Base-by-base conservation (phyloP, 176 grass and related monocot genomes). In the Pontederia crassipes region DNA sequence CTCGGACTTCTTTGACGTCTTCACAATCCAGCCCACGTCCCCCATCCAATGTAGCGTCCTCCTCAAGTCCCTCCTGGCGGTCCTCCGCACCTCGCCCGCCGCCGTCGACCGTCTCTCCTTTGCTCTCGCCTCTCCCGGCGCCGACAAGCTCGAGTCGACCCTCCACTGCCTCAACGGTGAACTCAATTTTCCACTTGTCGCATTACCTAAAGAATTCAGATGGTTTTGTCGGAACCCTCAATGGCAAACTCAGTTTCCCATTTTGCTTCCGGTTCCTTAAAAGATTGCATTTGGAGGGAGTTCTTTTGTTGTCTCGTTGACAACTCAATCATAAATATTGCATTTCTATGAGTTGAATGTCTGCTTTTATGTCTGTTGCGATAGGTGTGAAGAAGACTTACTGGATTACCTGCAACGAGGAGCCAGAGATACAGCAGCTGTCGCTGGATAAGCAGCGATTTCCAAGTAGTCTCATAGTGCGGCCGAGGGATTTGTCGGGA, bases 121-220 rank as follows among this genome's bases (percentile, higher is more conserved):
- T 8, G 79, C 55, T 15, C 84, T 92, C 32, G 74, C 84, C 0
- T 64, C 80, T 5, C 61, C 77, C 20, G 81, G 85, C 47, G 78
- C 81, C 10, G 11, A 87, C 64, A 98, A 98, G 81, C 84, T 98
- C 78, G 64, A 92, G 71, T 65, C 83, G 65, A 81, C 77, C 62
- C 84, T 98, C 68, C 79, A 88, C 55, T 92, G 87, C 72, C 59
- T 85, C 76, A 82, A 76, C 48, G 93, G 93, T 98, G 55, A 66
- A 15, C 40, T 40, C 28, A 5, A 17, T 68, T 4, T 15, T 65
- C 46, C 17, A 10, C 18, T 40, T 5, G 32, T 40, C 32, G 32
- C 32, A 40, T 40, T 3, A 40, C 32, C 6, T 40, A 7, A 24
- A 40, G 32, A 40, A 40, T 40, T 40, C 32, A 1, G 32, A 40